Percentiles rank a stretch among this genome's conserved stretches.
These are phyloP conservation scores for Aspergillus leporis DNA, from an alignment of 495 filamentous ascomycete species.

Conservation along the genomic window DNA sequence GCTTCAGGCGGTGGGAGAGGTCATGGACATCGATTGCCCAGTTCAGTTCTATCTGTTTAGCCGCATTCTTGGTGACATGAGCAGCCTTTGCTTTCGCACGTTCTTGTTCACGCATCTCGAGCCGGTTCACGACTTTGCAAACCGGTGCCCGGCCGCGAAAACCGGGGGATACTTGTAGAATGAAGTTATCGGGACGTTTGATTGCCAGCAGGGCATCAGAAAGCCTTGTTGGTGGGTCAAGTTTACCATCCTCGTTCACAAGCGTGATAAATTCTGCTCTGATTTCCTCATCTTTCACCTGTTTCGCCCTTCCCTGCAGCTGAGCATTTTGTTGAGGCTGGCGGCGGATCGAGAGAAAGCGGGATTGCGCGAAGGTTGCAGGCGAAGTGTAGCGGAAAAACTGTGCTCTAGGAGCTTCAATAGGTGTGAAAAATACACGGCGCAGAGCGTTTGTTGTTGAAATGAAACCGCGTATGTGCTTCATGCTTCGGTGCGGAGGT, in stretches of 20 bases:
- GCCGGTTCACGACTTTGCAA: constrained; percentile 65
- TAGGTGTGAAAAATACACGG: constrained; percentile 33
- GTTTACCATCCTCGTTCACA: constrained; percentile 49
- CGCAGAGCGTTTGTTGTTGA: constrained; percentile 42
- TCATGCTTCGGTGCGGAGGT: constrained; percentile 31
- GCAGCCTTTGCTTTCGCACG: constrained; percentile 42
- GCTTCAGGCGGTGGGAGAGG: constrained; percentile 58
- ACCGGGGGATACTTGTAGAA: constrained; percentile 57
- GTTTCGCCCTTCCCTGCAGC: constrained; percentile 15
- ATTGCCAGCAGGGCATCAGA: constrained; percentile 47
- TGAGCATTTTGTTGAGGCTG: constrained; percentile 10
- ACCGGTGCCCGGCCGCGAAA: constrained; percentile 46
- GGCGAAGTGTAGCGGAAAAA: constrained; percentile 14
- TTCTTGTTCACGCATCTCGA: constrained; percentile 40
- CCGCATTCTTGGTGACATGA: constrained; percentile 27
- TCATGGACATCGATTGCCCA: constrained; percentile 78
- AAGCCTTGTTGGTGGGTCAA: constrained; percentile 47
- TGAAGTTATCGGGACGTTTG: constrained; percentile 49
- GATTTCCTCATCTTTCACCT: constrained; percentile 57
- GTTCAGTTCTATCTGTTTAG: constrained; percentile 79
- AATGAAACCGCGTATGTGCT: constrained; percentile 38
- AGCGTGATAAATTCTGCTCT: constrained; percentile 50
- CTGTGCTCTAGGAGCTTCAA: constrained; percentile 18
- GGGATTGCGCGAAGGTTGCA: constrained; percentile 14
- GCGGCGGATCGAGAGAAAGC: constrained; percentile 16